Evolutionary conservation across 164 flowering plant species (phyloP), one percentile per base, ranked within the genome.

Genomic region (Piper longum): DNA sequence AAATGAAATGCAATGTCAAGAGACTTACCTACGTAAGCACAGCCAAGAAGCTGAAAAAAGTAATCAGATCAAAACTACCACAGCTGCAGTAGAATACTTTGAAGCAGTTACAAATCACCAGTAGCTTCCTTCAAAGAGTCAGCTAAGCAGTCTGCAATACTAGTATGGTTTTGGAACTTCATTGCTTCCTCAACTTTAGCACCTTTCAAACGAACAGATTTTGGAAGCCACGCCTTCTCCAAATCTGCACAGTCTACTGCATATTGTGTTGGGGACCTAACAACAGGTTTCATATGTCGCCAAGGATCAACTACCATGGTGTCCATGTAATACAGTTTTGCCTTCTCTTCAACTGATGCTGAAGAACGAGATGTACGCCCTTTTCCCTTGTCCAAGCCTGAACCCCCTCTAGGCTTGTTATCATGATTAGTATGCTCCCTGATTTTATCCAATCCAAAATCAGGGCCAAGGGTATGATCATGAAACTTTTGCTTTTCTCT

Each of bases 281-380:
- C 39, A 26, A 82, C 69, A 68, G 97, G 95, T 63, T 69, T 65
- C 75, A 90, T 61, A 41, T 52, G 56, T 73, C 77, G 70, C 97
- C 95, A 87, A 9, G 97, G 97, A 56, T 90, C 97, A 68, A 82
- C 97, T 5, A 83, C 63, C 95, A 90, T 87, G 65, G 90, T 85
- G 68, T 70, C 77, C 56, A 71, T 61, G 62, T 77, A 89, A 68
- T 76, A 85, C 62, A 55, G 17, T 40, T 78, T 73, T 5, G 82
- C 78, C 43, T 70, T 74, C 16, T 65, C 79, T 57, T 61, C 57
- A 44, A 77, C 81, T 7, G 81, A 77, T 63, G 64, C 60, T 61
- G 12, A 42, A 62, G 55, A 54, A 71, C 66, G 71, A 51, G 26
- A 71, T 61, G 82, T 81, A 16, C 41, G 57, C 12, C 77, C 75